Evolutionary conservation across 2,329 filamentous ascomycete species (phyloP), one percentile per base, ranked within the genome.

Genomic region (Aspergillus sergii): DNA sequence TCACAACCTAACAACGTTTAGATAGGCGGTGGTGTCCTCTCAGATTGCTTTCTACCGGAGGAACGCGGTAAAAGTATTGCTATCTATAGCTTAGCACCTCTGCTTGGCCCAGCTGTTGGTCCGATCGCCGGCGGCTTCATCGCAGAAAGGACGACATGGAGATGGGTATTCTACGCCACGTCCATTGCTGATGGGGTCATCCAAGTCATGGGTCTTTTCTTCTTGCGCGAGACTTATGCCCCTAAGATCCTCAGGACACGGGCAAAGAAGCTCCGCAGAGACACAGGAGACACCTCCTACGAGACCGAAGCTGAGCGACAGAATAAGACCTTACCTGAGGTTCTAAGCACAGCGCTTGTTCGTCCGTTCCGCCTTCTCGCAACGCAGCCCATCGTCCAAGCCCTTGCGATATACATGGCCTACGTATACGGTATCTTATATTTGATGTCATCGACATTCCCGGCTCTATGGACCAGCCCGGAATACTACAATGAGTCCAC

Each of bases 81-180:
- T 2, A 82, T 90, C 45, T 90, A 90, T 77, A 85, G 81, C 57
- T 80, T 91, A 0, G 85, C 84, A 1, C 89, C 89, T 0, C 79
- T 91, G 0, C 82, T 91, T 0, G 89, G 89, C 0, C 89, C 89
- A 3, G 87, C 87, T 0, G 78, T 90, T 5, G 89, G 89, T 0
- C 89, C 89, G 0, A 86, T 91, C 2, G 83, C 84, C 0, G 89
- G 88, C 11, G 88, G 86, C 0, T 91, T 88, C 72, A 87, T 91
- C 28, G 82, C 87, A 0, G 78, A 89, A 69, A 65, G 85, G 80
- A 86, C 84, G 9, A 87, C 84, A 1, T 93, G 91, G 91, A 84
- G 89, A 45, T 93, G 90, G 90, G 85, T 87, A 9, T 93, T 92
- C 78, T 91, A 85, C 77, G 82, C 86, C 0, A 90, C 88, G 0